A percentile compares a stretch with the other conserved stretches of the same genome.
Evolutionary conservation across 2,329 filamentous ascomycete species (phyloP).

Genomic region (Pseudopyricularia javanii): DNA sequence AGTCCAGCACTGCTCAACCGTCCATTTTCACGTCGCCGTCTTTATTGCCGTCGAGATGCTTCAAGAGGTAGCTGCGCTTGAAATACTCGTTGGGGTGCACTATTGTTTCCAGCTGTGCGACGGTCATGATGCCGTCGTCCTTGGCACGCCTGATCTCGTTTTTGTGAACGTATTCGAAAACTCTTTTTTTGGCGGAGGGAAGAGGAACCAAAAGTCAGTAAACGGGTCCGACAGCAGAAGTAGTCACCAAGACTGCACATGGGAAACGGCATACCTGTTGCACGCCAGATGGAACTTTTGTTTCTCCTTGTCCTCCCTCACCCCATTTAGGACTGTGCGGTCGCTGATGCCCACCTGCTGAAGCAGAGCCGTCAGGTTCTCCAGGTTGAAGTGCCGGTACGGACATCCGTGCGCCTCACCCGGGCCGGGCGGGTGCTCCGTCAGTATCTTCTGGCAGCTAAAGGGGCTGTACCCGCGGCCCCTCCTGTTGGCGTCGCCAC

Average conservation of each 20-base stretch:
- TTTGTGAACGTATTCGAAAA: constrained; percentile 83
- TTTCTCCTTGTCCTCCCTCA: constrained; percentile 80
- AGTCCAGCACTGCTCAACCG: constrained; percentile 19
- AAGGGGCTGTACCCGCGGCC: constrained; percentile 82
- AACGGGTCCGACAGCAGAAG: background rate
- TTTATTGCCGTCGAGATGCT: constrained; percentile 52
- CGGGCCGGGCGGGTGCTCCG: constrained; percentile 72
- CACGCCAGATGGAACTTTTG: constrained; percentile 91
- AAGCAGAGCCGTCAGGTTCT: constrained; percentile 70
- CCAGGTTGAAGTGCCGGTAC: constrained; percentile 80
- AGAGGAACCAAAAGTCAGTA: background rate
- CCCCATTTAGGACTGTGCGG: constrained; percentile 61
- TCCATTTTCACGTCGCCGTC: constrained; percentile 46
- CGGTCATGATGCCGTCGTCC: constrained; percentile 58
- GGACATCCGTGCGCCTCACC: constrained; percentile 94
- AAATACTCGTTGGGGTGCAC: constrained; percentile 98
- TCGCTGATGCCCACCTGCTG: constrained; percentile 72
- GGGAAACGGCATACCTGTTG: constrained; percentile 50
- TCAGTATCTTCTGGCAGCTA: constrained; percentile 90
- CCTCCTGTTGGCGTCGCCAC: constrained; percentile 78
- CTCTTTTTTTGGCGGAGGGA: constrained; percentile 35
- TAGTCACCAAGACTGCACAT: background rate
- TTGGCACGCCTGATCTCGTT: constrained; percentile 64
- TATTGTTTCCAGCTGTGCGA: constrained; percentile 81
- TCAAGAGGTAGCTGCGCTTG: constrained; percentile 82